A percentile compares a stretch with the other conserved stretches of the same genome.
phyloP scores from a whole-genome alignment of 2,329 filamentous ascomycete genomes.

The Fusarium sp. region DNA sequence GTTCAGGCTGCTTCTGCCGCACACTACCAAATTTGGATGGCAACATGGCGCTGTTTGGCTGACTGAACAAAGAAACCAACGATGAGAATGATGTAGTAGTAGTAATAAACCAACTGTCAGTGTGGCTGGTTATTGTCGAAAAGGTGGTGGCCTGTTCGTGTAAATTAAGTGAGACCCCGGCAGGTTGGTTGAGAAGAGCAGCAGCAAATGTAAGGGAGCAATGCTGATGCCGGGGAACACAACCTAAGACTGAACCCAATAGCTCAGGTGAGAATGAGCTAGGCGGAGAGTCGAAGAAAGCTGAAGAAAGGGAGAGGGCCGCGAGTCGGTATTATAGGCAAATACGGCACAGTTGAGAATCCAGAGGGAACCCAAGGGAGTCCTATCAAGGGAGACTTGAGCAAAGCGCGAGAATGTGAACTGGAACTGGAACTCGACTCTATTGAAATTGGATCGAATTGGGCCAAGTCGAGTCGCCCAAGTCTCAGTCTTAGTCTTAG shows the following conservation, averaged over 20 bases:
- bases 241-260: constrained; percentile 13
- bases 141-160: constrained; percentile 17
- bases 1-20: constrained; percentile 55
- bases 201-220: constrained; percentile 36
- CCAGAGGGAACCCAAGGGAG: constrained; percentile 24
- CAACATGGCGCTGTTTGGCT: constrained; percentile 45
- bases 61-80: constrained; percentile 18
- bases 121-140: constrained; percentile 24
- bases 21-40: constrained; percentile 56
- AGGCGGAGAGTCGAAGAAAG: constrained; percentile 4
- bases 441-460: constrained; percentile 21
- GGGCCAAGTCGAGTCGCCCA: constrained; percentile 3
- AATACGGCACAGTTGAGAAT: constrained; percentile 6
- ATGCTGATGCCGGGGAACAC: constrained; percentile 25
- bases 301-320: constrained; percentile 13
- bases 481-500: constrained; percentile 16
- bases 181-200: constrained; percentile 7
- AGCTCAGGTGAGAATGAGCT: constrained; percentile 27
- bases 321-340: constrained; percentile 26
- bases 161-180: constrained; percentile 33
- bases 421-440: constrained; percentile 24
- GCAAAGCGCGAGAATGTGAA: constrained; percentile 11
- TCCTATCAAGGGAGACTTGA: constrained; percentile 30
- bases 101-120: constrained; percentile 10
- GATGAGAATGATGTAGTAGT: constrained; percentile 13